These are phyloP conservation scores for Metschnikowia kunwiensis DNA, from an alignment of 805 yeast species.

Conservation along the genomic window DNA sequence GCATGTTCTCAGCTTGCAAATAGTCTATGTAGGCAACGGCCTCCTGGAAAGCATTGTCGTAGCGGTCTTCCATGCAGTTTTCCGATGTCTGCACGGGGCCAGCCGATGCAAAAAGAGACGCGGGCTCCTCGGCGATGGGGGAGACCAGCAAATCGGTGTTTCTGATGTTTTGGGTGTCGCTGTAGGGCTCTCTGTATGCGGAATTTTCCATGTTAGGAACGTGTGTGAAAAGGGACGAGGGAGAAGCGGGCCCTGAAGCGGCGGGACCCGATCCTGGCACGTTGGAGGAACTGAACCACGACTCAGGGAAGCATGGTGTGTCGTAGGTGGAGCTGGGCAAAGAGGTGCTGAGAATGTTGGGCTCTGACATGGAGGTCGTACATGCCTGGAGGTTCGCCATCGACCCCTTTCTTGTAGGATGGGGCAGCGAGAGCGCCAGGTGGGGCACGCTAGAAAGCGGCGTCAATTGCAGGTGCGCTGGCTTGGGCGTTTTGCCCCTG, in stretches of 20 bases:
- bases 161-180: neutral
- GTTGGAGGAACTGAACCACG: slow-evolving; percentile 3
- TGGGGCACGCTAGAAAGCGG: too few species aligned
- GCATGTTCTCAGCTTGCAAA: neutral
- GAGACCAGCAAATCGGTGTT: neutral
- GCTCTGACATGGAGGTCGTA: too few species aligned
- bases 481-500: slow-evolving; percentile 48
- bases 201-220: neutral
- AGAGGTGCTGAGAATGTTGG: neutral
- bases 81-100: slow-evolving; percentile 6
- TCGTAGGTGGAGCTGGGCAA: neutral
- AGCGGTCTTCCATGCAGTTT: too few species aligned
- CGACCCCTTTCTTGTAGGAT: neutral
- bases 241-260: neutral
- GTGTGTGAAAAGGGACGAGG: too few species aligned
- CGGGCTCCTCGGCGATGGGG: slow-evolving; percentile 1
- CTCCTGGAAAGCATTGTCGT: neutral
- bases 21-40: neutral
- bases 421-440: slow-evolving; percentile 1
- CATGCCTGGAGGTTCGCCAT: neutral
- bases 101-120: slow-evolving; percentile 2
- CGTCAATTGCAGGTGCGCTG: slow-evolving; percentile 2
- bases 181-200: neutral
- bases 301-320: slow-evolving; percentile 6
- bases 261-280: neutral